Conservation (phyloP, 2,329 filamentous ascomycete species). For the Chrysosporium queenslandicum region DNA sequence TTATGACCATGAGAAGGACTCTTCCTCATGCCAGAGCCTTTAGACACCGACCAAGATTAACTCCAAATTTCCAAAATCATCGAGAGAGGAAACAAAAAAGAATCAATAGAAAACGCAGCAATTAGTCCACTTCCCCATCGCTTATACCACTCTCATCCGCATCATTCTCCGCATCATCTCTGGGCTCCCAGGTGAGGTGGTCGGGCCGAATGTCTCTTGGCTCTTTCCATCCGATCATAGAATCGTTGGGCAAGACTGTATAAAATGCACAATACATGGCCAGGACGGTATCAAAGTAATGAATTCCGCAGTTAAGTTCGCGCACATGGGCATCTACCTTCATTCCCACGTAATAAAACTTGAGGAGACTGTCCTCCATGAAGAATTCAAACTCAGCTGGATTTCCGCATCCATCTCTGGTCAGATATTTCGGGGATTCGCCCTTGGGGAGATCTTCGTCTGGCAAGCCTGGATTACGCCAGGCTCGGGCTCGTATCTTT, state of each 20-base stretch:
- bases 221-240: conserved; percentile 57
- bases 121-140: not conserved
- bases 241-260: conserved; percentile 55
- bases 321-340: conserved; percentile 50
- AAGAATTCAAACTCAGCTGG: conserved; percentile 47
- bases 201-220: conserved; percentile 32
- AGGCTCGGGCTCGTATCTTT: conserved; percentile 43
- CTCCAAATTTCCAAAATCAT: too few species aligned
- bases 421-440: conserved; percentile 21
- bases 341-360: conserved; percentile 54
- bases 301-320: conserved; percentile 50
- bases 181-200: conserved; percentile 15
- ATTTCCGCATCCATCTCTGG: conserved; percentile 24
- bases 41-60: too few species aligned
- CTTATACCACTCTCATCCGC: conserved; percentile 3
- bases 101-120: too few species aligned
- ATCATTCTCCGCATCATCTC: conserved; percentile 9
- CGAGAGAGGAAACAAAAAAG: too few species aligned
- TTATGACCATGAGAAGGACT: too few species aligned
- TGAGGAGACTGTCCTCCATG: conserved; percentile 54
- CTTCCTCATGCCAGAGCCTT: too few species aligned
- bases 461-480: conserved; percentile 36
- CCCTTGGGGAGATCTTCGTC: conserved; percentile 31
- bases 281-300: conserved; percentile 53
- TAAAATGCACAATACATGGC: conserved; percentile 54